Evolutionary conservation across 805 yeast genomes (phyloP).

Genomic region (Yamadazyma laniorum): DNA sequence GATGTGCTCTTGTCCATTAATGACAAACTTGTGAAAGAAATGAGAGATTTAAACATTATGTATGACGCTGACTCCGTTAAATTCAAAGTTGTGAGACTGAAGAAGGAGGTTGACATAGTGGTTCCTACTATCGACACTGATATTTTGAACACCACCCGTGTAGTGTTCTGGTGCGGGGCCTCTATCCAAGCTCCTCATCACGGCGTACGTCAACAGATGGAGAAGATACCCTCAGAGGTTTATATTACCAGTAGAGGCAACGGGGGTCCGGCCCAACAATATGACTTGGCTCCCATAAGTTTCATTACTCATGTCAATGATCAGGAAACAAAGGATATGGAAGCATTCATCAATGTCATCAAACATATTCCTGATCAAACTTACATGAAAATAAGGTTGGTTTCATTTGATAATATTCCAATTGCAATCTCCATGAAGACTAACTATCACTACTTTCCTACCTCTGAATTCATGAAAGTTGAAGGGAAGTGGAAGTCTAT

Average conservation of each 20-base stretch:
- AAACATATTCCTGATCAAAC: constrained; percentile 71
- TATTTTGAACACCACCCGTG: constrained; percentile 57
- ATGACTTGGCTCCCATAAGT: constrained; percentile 72
- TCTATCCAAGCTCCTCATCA: constrained; percentile 87
- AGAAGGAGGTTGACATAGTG: constrained; percentile 55
- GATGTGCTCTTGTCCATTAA: constrained; percentile 76
- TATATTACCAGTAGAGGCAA: constrained; percentile 71
- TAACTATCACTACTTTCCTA: constrained; percentile 85
- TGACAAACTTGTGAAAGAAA: constrained; percentile 60
- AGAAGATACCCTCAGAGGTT: constrained; percentile 75
- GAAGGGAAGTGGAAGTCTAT: constrained; percentile 49
- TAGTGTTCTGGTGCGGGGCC: constrained; percentile 83
- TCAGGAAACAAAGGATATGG: constrained; percentile 64
- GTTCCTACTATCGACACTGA: constrained; percentile 66
- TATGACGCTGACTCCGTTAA: constrained; percentile 41
- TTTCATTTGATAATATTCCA: constrained; percentile 84
- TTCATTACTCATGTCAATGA: constrained; percentile 91
- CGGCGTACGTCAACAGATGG: constrained; percentile 83
- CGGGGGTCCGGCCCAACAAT: constrained; percentile 87
- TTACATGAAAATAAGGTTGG: constrained; percentile 76
- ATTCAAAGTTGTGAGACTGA: constrained; percentile 71
- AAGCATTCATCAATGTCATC: constrained; percentile 64
- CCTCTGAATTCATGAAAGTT: constrained; percentile 57
- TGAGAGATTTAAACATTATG: constrained; percentile 62
- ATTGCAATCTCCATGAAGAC: constrained; percentile 83